Base-by-base conservation (phyloP, 768 basidiomycete genomes). In the Hericium rajendrae region DNA sequence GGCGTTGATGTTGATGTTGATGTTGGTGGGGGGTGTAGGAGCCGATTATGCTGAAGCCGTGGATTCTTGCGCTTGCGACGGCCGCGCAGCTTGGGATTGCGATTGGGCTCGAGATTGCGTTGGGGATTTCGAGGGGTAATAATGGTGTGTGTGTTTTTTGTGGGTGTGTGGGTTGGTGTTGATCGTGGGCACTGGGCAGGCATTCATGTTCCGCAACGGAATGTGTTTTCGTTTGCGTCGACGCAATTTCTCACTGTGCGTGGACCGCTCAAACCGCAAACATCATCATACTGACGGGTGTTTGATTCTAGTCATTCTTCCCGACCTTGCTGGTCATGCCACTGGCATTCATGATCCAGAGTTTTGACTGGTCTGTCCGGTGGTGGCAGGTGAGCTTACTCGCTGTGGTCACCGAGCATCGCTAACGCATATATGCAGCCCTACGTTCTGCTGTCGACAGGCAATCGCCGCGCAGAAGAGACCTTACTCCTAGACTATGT, bases 401-500 rank as follows among this genome's bases (percentile, higher is more conserved):
- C 43, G 43, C 43, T 46, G n/a, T 15, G 16, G n/a, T 18, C 32
- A 8, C 32, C 32, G 32, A 32, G 8, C 32, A 9, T 32, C 32
- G 43, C 43, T 46, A 20, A 46, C 43, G n/a, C 32, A 32, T 46
- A 20, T n/a, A 46, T n/a, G 20, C 57, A 88, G 85, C 85, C 86
- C 2, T 88, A 85, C 59, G 71, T 88, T 5, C 68, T 75, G 6
- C 68, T 88, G 26, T 74, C 78, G 16, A 71, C 73, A 61, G 84
- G 83, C 2, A 70, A 71, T 59, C 78, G 78, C 1, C 66, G 71
- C 2, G 83, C 85, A 1, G 73, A 82, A 56, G 78, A 82, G 60
- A 80, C 80, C 54, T 66, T 88, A n/a, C 70, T 88, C 16, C 65
- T 85, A 24, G 81, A 88, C 66, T 88, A 88, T 67, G 83, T 85